Evolutionary conservation across 768 basidiomycete species (phyloP), one percentile per base, ranked within the genome.

Genomic region (Termitomyces sp.): DNA sequence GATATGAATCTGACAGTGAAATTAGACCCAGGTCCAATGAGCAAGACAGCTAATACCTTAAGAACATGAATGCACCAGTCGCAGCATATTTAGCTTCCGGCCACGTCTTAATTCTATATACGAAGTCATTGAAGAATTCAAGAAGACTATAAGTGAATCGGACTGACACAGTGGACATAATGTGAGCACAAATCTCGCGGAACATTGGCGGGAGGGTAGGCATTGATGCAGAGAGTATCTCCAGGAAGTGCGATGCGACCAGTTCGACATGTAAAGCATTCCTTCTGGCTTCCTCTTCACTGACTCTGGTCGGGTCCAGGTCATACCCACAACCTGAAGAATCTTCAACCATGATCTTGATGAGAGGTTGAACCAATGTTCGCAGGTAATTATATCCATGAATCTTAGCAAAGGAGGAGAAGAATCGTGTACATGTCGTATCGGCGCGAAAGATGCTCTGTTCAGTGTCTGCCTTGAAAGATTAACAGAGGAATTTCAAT

Each of bases 361-460:
- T 79, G 31, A 96, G 76, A 3, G 93, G 92, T 44, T 81, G 75
- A 47, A 96, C 81, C 24, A 95, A 78, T 46, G 80, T 83, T 20
- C 94, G 82, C n/a, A 97, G 76, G 69, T 96, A 97, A 57, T 87
- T 86, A 70, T 96, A 97, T 4, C 94, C 95, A 60, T 94, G 92
- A n/a, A 89, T 84, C 66, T 81, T 86, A 4, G 91, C 92, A 64
- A 95, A 95, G 2, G 86, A 84, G 6, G 92, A 92, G 46, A 97
- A 73, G 57, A 98, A 87, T 44, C 90, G 77, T n/a, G 90, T 90
- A 64, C 87, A 92, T 1, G 90, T 90, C 2, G 90, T 88, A 69
- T 96, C 97, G 59, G 89, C 80, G 51, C 95, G 81, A 75, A 98
- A 97, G 8, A 98, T 73, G n/a, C 82, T 80, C 0, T 86, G 78